phyloP scores from a whole-genome alignment of 306 rosid species.

The Crotalaria pallida region DNA sequence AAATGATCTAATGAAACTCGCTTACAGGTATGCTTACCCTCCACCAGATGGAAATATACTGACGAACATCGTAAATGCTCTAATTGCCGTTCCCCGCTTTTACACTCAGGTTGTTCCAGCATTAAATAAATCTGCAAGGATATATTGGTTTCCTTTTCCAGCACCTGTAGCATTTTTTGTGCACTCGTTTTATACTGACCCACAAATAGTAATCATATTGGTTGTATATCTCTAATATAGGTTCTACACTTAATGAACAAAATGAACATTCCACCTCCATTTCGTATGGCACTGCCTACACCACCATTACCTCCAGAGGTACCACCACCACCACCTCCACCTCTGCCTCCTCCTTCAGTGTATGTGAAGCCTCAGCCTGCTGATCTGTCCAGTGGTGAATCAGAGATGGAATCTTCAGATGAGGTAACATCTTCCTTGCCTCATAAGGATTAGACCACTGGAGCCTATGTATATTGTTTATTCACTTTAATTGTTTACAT shows the following conservation, averaged over 20 bases:
- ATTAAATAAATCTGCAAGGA: conserved; percentile 3
- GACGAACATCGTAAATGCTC: conserved; percentile 87
- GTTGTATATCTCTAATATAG: conserved; percentile 37
- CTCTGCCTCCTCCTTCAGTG: conserved; percentile 44
- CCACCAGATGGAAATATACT: conserved; percentile 95
- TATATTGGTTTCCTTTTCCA: conserved; percentile 9
- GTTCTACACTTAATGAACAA: conserved; percentile 97
- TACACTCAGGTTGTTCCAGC: conserved; percentile 71
- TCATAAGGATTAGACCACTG: conserved; percentile 5
- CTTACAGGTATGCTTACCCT: conserved; percentile 85
- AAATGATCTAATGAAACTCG: conserved; percentile 10
- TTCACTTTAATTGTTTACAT: background rate
- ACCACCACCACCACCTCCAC: conserved; percentile 46
- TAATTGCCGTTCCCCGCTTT: conserved; percentile 92
- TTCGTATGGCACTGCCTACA: conserved; percentile 89
- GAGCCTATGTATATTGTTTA: conserved; percentile 5
- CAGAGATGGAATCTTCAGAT: conserved; percentile 95
- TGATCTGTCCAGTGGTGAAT: conserved; percentile 69
- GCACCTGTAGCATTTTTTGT: conserved; percentile 10
- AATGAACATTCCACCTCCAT: conserved; percentile 97
- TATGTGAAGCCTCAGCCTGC: conserved; percentile 34
- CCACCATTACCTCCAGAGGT: conserved; percentile 86
- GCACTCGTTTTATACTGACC: conserved; percentile 5
- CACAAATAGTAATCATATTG: conserved; percentile 9
- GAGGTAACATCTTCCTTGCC: conserved; percentile 52